phyloP scores from a whole-genome alignment of 2,329 filamentous ascomycete species.

The Cercospora zeae-maydis region DNA sequence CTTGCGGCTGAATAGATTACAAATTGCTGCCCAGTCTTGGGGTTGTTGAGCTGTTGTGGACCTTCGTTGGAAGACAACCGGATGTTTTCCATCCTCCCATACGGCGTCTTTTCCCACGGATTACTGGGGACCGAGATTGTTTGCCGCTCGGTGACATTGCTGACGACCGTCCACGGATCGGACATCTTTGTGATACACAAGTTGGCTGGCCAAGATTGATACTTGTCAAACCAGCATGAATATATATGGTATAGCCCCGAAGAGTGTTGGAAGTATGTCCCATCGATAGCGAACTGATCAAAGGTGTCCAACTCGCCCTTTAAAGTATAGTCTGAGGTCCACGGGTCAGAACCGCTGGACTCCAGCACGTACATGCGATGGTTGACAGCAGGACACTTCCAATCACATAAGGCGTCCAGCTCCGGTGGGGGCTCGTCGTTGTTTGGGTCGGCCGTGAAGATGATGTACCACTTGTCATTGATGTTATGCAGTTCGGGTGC shows the following conservation, averaged over 20 bases:
- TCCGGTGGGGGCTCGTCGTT: constrained; percentile 46
- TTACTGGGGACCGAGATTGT: constrained; percentile 48
- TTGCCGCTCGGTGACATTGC: constrained; percentile 46
- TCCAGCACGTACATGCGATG: constrained; percentile 53
- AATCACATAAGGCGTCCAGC: constrained; percentile 49
- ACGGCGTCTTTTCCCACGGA: constrained; percentile 52
- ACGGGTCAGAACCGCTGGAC: constrained; percentile 43
- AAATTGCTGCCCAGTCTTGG: constrained; percentile 47
- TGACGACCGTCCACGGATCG: constrained; percentile 48
- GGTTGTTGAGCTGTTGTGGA: constrained; percentile 50
- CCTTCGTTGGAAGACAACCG: constrained; percentile 51
- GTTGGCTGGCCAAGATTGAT: constrained; percentile 51
- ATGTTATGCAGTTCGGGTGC: constrained; percentile 51
- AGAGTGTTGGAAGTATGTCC: constrained; percentile 50
- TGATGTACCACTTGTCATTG: constrained; percentile 49
- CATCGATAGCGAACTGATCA: constrained; percentile 54
- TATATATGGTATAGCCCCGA: constrained; percentile 43
- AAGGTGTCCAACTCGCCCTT: constrained; percentile 50
- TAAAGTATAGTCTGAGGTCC: constrained; percentile 45
- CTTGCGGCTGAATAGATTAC: constrained; percentile 50
- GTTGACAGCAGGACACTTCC: constrained; percentile 48
- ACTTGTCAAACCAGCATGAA: constrained; percentile 43
- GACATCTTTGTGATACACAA: constrained; percentile 51
- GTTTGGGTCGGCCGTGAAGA: constrained; percentile 52
- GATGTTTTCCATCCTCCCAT: constrained; percentile 46